Evolutionary conservation across 805 yeast species (phyloP).

Genomic region (Cyberlindnera amylophila): DNA sequence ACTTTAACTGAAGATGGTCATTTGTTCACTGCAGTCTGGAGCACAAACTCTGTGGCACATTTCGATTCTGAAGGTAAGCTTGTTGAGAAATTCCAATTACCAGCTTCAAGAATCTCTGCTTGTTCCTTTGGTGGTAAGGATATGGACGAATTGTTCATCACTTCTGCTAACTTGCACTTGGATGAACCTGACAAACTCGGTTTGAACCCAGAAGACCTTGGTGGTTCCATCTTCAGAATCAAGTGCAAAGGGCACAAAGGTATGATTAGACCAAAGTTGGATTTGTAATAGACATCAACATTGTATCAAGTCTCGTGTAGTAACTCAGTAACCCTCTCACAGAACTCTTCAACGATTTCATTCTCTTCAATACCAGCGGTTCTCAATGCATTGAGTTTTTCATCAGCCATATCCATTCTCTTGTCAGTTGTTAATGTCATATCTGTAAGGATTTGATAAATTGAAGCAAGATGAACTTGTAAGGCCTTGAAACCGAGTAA

Average conservation of each 20-base stretch:
- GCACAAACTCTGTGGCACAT: constrained; percentile 53
- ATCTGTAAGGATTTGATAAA: constrained; percentile 46
- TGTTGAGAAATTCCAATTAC: constrained; percentile 49
- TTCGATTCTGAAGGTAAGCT: constrained; percentile 46
- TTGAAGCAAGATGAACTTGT: constrained; percentile 48
- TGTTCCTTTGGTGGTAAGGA: constrained; percentile 64
- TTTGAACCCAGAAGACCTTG: constrained; percentile 43
- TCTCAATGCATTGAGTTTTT: constrained; percentile 57
- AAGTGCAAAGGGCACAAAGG: constrained; percentile 37
- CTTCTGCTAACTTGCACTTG: constrained; percentile 55
- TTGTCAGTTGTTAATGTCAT: constrained; percentile 46
- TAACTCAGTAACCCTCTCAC: constrained; percentile 27
- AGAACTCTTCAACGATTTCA: constrained; percentile 67
- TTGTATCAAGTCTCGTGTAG: constrained; percentile 11
- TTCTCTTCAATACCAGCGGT: constrained; percentile 65
- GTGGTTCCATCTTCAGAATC: constrained; percentile 56
- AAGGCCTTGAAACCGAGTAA: constrained; percentile 51
- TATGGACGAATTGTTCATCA: constrained; percentile 57
- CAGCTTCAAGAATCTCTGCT: constrained; percentile 60
- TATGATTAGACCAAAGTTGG: constrained; percentile 22
- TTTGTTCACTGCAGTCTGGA: constrained; percentile 66
- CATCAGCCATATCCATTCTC: constrained; percentile 53
- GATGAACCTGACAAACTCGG: constrained; percentile 35
- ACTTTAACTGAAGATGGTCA: constrained; percentile 48
- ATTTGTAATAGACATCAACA: constrained; percentile 5